phyloP scores from a whole-genome alignment of 305 asterid species.

The Fraxinus sp. region DNA sequence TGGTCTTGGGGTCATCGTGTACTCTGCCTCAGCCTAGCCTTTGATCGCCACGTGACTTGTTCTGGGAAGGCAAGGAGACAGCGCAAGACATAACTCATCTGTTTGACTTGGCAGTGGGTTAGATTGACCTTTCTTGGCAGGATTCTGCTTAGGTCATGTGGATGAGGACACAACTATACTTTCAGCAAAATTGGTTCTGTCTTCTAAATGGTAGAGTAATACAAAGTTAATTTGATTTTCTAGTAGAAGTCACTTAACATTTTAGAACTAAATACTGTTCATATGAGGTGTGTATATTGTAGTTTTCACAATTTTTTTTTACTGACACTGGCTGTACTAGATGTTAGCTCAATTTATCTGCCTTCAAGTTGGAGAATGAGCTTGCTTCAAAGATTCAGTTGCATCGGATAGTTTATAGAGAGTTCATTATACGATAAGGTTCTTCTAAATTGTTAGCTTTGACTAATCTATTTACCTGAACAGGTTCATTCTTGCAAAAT shows the following conservation, averaged over 20 bases:
- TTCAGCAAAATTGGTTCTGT: background rate
- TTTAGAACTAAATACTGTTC: background rate
- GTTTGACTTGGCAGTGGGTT: background rate
- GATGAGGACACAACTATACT: background rate
- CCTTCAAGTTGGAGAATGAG: background rate
- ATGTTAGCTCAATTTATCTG: background rate
- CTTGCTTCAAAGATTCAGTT: background rate
- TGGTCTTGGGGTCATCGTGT: background rate
- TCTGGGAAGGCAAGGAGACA: background rate
- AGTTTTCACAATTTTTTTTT: background rate
- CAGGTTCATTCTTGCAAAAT: conserved; percentile 80
- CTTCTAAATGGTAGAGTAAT: background rate
- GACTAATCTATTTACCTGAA: conserved; percentile 20
- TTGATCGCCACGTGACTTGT: background rate
- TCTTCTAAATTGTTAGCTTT: background rate
- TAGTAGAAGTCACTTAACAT: background rate
- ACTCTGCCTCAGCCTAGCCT: background rate
- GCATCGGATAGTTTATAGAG: background rate
- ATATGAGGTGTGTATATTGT: background rate
- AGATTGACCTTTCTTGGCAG: background rate
- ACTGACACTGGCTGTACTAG: background rate
- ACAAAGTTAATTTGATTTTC: background rate
- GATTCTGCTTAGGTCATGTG: background rate
- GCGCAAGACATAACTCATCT: background rate
- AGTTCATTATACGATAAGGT: background rate